Conservation (phyloP, 2,329 filamentous ascomycete species). For the Aspergillus sojae region DNA sequence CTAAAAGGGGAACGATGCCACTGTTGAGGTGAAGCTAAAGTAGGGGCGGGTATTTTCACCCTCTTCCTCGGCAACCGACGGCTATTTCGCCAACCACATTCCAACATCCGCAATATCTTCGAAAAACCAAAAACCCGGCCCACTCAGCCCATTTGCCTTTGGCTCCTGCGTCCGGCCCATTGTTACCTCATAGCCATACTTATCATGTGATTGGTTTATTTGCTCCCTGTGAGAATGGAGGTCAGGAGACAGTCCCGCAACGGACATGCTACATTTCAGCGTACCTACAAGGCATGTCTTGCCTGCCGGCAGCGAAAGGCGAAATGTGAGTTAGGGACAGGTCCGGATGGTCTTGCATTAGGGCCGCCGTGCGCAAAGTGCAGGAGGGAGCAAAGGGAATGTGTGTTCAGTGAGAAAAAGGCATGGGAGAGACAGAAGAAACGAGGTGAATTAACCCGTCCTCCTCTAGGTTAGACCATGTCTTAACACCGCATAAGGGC, state of each 20-base stretch:
- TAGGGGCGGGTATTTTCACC: conserved; percentile 12
- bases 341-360: conserved; percentile 41
- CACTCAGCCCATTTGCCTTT: not conserved
- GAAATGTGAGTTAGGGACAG: conserved; percentile 52
- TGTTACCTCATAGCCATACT: not conserved
- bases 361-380: conserved; percentile 52
- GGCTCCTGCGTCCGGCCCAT: not conserved
- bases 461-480: not conserved
- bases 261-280: conserved; percentile 44
- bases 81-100: conserved; percentile 19
- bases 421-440: conserved; percentile 44
- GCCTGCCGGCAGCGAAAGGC: conserved; percentile 57
- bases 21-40: not conserved
- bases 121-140: conserved; percentile 3
- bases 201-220: conserved; percentile 19
- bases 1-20: not conserved
- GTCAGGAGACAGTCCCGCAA: conserved; percentile 20
- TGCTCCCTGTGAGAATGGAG: conserved; percentile 21
- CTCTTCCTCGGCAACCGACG: conserved; percentile 16
- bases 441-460: conserved; percentile 28
- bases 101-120: conserved; percentile 8
- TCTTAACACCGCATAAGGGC: conserved; percentile 9
- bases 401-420: conserved; percentile 49
- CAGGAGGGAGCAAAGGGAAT: conserved; percentile 54
- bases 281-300: conserved; percentile 58